Conservation (phyloP, 345 rosid genomes). For the Litchi chinensis region DNA sequence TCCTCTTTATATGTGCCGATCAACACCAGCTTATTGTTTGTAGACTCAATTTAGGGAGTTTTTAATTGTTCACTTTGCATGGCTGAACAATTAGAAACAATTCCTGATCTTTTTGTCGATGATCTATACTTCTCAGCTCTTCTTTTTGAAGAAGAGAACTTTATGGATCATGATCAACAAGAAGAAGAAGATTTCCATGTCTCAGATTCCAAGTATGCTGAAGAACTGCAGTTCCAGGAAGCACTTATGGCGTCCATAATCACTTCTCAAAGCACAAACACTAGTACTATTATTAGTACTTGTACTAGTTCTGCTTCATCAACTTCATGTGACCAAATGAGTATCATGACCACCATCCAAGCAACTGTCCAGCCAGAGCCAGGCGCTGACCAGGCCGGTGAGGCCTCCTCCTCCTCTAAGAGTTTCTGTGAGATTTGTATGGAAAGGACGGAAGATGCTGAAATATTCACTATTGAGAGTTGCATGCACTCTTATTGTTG, state of each 20-base stretch:
- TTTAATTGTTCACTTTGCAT: not conserved
- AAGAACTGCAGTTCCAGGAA: constrained; percentile 39
- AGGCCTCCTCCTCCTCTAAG: constrained; percentile 27
- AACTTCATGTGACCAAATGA: not conserved
- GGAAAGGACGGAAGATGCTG: constrained; percentile 39
- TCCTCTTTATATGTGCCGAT: not conserved
- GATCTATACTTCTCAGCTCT: constrained; percentile 30
- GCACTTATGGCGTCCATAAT: constrained; percentile 23
- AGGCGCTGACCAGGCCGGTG: not conserved
- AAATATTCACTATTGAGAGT: constrained; percentile 37
- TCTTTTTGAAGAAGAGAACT: not conserved
- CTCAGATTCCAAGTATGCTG: constrained; percentile 32
- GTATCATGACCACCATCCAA: not conserved
- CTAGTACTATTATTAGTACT: no score
- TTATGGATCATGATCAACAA: no score
- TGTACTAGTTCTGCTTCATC: not conserved
- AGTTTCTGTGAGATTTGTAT: constrained; percentile 57
- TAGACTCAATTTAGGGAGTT: not conserved
- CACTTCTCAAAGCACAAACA: not conserved
- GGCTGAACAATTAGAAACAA: not conserved
- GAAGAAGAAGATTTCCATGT: constrained; percentile 10
- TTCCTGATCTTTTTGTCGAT: constrained; percentile 18
- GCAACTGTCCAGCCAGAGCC: not conserved
- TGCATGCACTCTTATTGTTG: constrained; percentile 61
- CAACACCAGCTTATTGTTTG: not conserved